These are phyloP conservation scores for Hordeum marinum DNA, from an alignment of 176 grass and related monocot species.

Conservation along the genomic window DNA sequence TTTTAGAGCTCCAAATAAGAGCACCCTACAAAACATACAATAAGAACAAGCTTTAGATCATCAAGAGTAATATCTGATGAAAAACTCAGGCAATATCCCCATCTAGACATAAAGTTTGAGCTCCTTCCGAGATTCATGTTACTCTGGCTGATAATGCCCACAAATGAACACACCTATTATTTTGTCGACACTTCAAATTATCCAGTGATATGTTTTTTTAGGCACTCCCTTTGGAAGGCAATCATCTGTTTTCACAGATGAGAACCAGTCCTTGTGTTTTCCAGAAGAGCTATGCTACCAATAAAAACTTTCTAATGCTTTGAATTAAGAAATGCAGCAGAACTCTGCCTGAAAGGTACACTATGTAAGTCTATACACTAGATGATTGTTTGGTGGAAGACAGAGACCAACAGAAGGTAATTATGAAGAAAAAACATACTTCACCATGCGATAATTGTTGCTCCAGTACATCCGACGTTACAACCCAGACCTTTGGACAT, in stretches of 20 bases:
- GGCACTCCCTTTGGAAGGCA: neutral
- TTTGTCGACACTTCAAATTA: neutral
- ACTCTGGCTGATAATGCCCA: neutral
- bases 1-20: constrained; percentile 90
- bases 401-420: neutral
- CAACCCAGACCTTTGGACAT: constrained; percentile 79
- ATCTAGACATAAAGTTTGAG: neutral
- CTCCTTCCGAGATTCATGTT: neutral
- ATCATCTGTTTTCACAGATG: neutral
- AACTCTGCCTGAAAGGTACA: neutral
- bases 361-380: neutral
- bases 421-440: constrained; percentile 28
- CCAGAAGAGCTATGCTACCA: neutral
- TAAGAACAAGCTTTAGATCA: neutral
- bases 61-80: neutral
- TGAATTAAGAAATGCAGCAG: neutral
- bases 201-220: neutral
- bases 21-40: constrained; percentile 53
- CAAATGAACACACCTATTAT: neutral
- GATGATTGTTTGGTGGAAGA: neutral
- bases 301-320: neutral
- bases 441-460: constrained; percentile 75
- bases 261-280: constrained; percentile 6
- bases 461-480: constrained; percentile 80
- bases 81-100: neutral